Evolutionary conservation across 192 early-diverging fungal genomes (phyloP).

Genomic region (Haplosporangium gracile): DNA sequence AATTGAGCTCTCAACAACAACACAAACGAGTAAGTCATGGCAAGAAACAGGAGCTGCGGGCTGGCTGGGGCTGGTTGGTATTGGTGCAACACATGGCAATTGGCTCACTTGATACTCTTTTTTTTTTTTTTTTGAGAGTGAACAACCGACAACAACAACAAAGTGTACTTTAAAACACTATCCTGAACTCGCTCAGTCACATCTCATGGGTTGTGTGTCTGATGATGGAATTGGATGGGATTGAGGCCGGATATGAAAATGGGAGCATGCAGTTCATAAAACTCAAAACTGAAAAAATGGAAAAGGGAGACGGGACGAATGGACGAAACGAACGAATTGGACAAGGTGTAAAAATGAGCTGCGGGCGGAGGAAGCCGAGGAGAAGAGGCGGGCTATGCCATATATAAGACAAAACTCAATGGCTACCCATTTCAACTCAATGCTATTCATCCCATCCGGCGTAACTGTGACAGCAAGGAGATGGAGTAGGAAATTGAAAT

Average conservation of each 20-base stretch:
- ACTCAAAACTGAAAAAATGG: slow-evolving; percentile 2
- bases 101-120: neutral
- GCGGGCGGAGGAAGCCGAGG: too few species aligned
- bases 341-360: too few species aligned
- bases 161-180: neutral
- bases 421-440: neutral
- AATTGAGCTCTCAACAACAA: neutral
- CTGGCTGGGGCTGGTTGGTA: neutral
- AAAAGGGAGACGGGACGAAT: too few species aligned
- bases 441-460: neutral
- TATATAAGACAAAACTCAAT: neutral
- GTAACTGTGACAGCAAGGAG: neutral
- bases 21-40: neutral
- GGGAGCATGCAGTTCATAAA: slow-evolving; percentile 6
- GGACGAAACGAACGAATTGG: too few species aligned
- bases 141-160: neutral
- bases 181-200: neutral
- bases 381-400: too few species aligned
- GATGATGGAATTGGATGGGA: neutral
- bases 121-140: neutral
- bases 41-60: neutral
- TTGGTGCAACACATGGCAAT: slow-evolving; percentile 7
- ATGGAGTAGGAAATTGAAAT: neutral
- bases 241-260: neutral
- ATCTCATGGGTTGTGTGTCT: neutral